phyloP scores from a whole-genome alignment of 495 filamentous ascomycete species.

The Coniosporium apollinis region DNA sequence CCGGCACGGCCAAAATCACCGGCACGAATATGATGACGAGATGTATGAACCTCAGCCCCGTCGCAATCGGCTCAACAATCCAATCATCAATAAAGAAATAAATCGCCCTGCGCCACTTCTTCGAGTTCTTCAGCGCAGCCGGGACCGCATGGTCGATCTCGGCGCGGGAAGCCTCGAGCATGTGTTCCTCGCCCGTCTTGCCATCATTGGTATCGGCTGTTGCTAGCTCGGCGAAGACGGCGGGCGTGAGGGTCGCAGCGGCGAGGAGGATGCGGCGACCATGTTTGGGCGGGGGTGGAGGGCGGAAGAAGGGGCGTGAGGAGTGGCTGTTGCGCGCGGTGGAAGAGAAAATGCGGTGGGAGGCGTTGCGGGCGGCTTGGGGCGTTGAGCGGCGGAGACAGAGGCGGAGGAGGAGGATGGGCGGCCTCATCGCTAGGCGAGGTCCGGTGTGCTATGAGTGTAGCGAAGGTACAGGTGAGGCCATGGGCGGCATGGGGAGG shows the following conservation, averaged over 20 bases:
- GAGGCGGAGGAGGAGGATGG: too few relatives aligned
- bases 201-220: constrained; percentile 31
- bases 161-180: constrained; percentile 63
- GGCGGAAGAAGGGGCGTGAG: constrained; percentile 10
- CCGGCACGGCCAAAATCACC: constrained; percentile 62
- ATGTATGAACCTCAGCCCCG: constrained; percentile 69
- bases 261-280: constrained; percentile 30
- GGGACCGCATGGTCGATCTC: constrained; percentile 54
- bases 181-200: constrained; percentile 62
- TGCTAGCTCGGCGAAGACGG: constrained; percentile 55
- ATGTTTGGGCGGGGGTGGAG: constrained; percentile 14
- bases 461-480: too few relatives aligned
- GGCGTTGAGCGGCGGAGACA: too few relatives aligned
- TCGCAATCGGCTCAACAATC: constrained; percentile 74
- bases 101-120: constrained; percentile 34
- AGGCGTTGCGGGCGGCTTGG: too few relatives aligned
- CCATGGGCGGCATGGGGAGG: too few relatives aligned
- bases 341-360: too few relatives aligned
- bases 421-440: too few relatives aligned
- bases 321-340: too few relatives aligned
- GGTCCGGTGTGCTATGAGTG: too few relatives aligned
- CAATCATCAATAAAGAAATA: constrained; percentile 51
- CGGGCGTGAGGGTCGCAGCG: constrained; percentile 38
- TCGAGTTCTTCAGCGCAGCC: constrained; percentile 39
- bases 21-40: constrained; percentile 81